phyloP scores from a whole-genome alignment of 176 grass and related monocot genomes.

The Oryza longistaminata region DNA sequence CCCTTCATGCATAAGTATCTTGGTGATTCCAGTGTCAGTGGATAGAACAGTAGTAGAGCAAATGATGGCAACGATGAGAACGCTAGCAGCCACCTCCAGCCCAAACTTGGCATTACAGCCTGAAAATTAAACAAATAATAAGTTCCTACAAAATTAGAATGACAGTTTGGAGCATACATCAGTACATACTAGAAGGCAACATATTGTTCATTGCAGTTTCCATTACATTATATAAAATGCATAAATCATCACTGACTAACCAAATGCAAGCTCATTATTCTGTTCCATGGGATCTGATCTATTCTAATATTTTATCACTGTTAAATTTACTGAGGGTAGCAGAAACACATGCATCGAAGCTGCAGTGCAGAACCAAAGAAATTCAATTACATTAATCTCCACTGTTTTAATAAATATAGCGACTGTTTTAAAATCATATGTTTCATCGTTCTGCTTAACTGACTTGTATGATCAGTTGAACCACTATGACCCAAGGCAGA shows the following conservation, averaged over 20 bases:
- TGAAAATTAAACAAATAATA: slow-evolving; percentile 47
- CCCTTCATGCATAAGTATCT: slow-evolving; percentile 94
- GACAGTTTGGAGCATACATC: slow-evolving; percentile 8
- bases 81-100: slow-evolving; percentile 89
- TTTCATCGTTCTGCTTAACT: neutral
- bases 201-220: slow-evolving; percentile 5
- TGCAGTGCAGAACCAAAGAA: neutral
- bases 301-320: neutral
- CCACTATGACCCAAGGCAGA: neutral
- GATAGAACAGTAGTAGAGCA: slow-evolving; percentile 84
- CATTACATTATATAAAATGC: neutral
- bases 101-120: slow-evolving; percentile 84
- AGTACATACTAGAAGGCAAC: neutral
- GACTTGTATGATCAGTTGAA: neutral
- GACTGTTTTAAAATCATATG: neutral
- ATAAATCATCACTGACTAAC: neutral
- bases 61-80: slow-evolving; percentile 87
- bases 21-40: slow-evolving; percentile 76
- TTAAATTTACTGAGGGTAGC: neutral
- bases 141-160: slow-evolving; percentile 16
- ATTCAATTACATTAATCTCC: neutral
- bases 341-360: neutral
- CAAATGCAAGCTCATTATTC: neutral
- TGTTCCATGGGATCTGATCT: slow-evolving; percentile 2
- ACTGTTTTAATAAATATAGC: neutral